Conservation (phyloP, 345 rosid species). For the Lepidium didymum region DNA sequence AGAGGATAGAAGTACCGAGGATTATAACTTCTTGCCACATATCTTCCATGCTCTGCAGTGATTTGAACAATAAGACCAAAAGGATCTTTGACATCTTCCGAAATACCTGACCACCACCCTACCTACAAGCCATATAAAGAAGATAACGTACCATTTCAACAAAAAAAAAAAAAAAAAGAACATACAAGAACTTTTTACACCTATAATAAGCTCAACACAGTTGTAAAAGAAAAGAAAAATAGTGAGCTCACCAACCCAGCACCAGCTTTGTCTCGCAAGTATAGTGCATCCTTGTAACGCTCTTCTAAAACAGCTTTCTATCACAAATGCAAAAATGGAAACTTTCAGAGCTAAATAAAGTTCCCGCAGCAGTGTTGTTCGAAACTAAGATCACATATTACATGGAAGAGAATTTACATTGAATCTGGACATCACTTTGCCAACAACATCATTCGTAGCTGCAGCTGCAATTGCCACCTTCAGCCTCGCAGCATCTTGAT, state of each 20-base stretch:
- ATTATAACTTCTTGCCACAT: constrained; percentile 73
- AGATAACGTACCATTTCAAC: background rate
- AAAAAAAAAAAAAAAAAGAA: background rate
- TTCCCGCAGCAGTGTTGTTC: background rate
- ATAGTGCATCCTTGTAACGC: constrained; percentile 69
- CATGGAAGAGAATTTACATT: constrained; percentile 36
- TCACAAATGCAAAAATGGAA: background rate
- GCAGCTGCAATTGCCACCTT: constrained; percentile 95
- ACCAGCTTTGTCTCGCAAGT: constrained; percentile 75
- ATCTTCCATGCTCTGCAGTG: constrained; percentile 96
- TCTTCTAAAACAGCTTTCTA: constrained; percentile 77
- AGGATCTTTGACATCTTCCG: constrained; percentile 71
- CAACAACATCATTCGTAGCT: constrained; percentile 67
- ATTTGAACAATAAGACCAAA: constrained; percentile 75
- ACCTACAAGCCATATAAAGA: constrained; percentile 40
- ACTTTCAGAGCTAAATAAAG: background rate
- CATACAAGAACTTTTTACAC: background rate
- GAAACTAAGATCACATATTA: background rate
- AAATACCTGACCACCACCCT: constrained; percentile 97
- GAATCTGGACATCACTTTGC: constrained; percentile 55
- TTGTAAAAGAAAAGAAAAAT: background rate
- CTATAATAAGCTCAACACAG: background rate
- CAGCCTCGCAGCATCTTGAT: constrained; percentile 70
- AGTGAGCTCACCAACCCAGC: constrained; percentile 72
- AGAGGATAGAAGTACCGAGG: constrained; percentile 56